Base-by-base conservation (phyloP, 2,329 filamentous ascomycete species). In the Phyllosticta citrichinensis region DNA sequence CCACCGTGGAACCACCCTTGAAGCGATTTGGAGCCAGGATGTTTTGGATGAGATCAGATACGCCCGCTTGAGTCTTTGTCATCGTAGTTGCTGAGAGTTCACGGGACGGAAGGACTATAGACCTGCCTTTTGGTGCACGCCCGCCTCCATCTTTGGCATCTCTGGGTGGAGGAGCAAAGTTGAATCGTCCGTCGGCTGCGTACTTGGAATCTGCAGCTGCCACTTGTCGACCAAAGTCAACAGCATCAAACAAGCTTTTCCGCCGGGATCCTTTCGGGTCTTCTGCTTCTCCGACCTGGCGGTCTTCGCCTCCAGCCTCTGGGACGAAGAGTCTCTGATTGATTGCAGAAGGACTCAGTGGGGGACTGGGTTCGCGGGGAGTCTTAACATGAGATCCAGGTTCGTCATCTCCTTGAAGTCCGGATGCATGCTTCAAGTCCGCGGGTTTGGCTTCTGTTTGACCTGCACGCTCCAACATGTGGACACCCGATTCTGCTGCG, bases 131-230 rank as follows among this genome's bases (percentile, higher is more conserved):
- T n/a, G 40, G n/a, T 6, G 40, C 14, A n/a, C 3, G 40, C 4
- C 40, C 40, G 6, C 17, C 40, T n/a, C 2, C 14, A n/a, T 5
- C 14, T 14, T 47, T 47, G 40, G 40, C 17, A n/a, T 47, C 17
- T 47, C 4, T n/a, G 14, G 40, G 14, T n/a, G 40, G 40, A n/a
- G 40, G 40, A 55, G 51, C 50, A 58, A 68, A 66, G 51, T 66
- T 68, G 53, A 74, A 82, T 55, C 76, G 78, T 9, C 80, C 80
- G 33, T 75, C 70, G 54, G 72, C 62, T 51, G 75, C 73, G 69
- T 85, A 85, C 66, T 83, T 84, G 22, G 78, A 72, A 66, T 83
- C 79, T 60, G 79, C 77, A 24, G 75, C 65, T 50, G 73, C 72
- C 60, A 83, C 67, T 57, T 75, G 77, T 40, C 74, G 72, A 64